Evolutionary conservation across 75 land plant genomes (phyloP).

Genomic region (Selaginella tamariscina): DNA sequence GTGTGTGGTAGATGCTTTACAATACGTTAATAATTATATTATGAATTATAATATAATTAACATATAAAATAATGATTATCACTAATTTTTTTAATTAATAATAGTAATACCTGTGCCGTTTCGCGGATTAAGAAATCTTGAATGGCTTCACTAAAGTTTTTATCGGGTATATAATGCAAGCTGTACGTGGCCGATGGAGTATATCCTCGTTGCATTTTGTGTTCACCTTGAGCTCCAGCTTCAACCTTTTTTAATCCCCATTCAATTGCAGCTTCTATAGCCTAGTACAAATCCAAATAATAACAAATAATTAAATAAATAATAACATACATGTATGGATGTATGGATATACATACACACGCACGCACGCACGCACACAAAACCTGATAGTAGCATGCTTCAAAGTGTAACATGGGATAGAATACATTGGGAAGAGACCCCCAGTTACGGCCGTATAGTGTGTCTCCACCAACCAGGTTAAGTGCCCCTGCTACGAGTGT

Average conservation of each 20-base stretch:
- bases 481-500: constrained; percentile 91
- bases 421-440: constrained; percentile 65
- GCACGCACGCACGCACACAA: constrained; percentile 2
- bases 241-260: constrained; percentile 65
- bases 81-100: not conserved
- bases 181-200: constrained; percentile 87
- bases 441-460: constrained; percentile 92
- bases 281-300: constrained; percentile 30
- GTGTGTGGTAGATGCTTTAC: not conserved
- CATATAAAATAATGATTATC: not conserved
- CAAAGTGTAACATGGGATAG: constrained; percentile 88
- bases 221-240: constrained; percentile 99
- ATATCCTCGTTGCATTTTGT: constrained; percentile 92
- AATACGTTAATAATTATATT: too few species aligned
- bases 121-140: constrained; percentile 54
- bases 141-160: constrained; percentile 47
- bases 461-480: constrained; percentile 87
- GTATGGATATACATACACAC: not conserved
- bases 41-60: not conserved
- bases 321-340: too few species aligned
- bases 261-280: constrained; percentile 99
- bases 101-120: constrained; percentile 48
- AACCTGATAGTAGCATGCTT: constrained; percentile 99
- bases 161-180: constrained; percentile 69
- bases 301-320: not conserved